phyloP scores from a whole-genome alignment of 257 asterid species.

The Forsythia viridissima region DNA sequence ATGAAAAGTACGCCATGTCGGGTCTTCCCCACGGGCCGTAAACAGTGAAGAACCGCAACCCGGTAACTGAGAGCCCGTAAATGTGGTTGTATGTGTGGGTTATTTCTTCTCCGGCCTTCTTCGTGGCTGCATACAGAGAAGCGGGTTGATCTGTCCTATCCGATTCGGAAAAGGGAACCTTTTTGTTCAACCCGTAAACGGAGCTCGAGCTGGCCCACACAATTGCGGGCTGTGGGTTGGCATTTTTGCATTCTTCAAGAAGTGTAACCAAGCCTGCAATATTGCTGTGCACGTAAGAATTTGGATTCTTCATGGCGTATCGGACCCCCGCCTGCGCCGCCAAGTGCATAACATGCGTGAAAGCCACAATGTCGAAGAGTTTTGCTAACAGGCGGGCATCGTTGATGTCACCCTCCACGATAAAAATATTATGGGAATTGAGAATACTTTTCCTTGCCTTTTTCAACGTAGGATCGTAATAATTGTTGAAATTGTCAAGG shows the following conservation, averaged over 20 bases:
- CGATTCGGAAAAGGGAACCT: conserved; percentile 69
- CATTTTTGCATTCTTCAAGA: conserved; percentile 58
- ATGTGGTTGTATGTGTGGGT: conserved; percentile 73
- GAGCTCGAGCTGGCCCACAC: conserved; percentile 94
- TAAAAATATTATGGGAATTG: conserved; percentile 27
- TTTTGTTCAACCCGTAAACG: conserved; percentile 70
- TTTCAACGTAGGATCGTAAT: conserved; percentile 61
- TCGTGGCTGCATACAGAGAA: conserved; percentile 76
- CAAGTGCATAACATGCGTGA: conserved; percentile 79
- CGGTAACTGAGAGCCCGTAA: conserved; percentile 75
- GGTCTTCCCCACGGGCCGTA: conserved; percentile 90
- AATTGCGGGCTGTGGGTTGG: conserved; percentile 60
- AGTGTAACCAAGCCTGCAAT: conserved; percentile 79
- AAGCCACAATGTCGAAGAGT: conserved; percentile 52
- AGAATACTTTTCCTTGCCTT: conserved; percentile 42
- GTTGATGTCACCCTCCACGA: conserved; percentile 66
- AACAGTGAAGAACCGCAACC: conserved; percentile 74
- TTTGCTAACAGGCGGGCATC: conserved; percentile 51
- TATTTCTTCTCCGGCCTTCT: conserved; percentile 76
- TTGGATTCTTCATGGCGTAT: conserved; percentile 78
- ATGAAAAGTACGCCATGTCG: conserved; percentile 84
- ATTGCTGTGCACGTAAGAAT: conserved; percentile 67
- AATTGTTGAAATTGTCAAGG: conserved; percentile 64
- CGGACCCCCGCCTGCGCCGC: conserved; percentile 92
- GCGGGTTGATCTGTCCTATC: conserved; percentile 83